These are phyloP conservation scores for Metschnikowia drakensbergensis DNA, from an alignment of 805 yeast species.

Conservation along the genomic window DNA sequence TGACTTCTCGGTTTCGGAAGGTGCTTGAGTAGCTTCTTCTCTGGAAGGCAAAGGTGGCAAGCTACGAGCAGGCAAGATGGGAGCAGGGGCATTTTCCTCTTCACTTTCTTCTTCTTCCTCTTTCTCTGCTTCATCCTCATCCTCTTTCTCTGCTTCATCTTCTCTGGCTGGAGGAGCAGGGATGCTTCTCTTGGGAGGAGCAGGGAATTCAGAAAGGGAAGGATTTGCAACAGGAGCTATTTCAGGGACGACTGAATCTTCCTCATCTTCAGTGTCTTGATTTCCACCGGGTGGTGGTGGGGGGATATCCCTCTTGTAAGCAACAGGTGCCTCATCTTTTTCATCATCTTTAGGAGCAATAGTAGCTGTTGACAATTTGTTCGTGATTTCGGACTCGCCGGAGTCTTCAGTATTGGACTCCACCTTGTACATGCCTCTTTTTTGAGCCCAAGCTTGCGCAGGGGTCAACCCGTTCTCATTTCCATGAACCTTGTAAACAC, in stretches of 20 bases:
- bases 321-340: constrained; percentile 6
- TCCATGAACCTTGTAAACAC: constrained; percentile 32
- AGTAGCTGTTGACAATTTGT: constrained; percentile 1
- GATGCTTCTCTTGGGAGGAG: constrained; percentile 16
- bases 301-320: neutral
- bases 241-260: constrained; percentile 9
- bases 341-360: constrained; percentile 5
- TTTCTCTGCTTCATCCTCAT: constrained; percentile 8
- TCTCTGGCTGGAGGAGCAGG: constrained; percentile 22
- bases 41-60: constrained; percentile 17
- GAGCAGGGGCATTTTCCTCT: constrained; percentile 9
- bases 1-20: neutral
- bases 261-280: constrained; percentile 9
- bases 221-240: neutral
- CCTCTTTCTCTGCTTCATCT: neutral
- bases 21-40: neutral
- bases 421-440: constrained; percentile 61
- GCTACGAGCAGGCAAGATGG: constrained; percentile 16
- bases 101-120: constrained; percentile 8
- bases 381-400: constrained; percentile 7
- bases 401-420: constrained; percentile 26
- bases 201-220: constrained; percentile 14
- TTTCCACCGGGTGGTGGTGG: neutral
- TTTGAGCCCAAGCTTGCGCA: constrained; percentile 94
- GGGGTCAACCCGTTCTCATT: constrained; percentile 81